Base-by-base conservation (phyloP, 2,329 filamentous ascomycete genomes). In the Xylaria multiplex region DNA sequence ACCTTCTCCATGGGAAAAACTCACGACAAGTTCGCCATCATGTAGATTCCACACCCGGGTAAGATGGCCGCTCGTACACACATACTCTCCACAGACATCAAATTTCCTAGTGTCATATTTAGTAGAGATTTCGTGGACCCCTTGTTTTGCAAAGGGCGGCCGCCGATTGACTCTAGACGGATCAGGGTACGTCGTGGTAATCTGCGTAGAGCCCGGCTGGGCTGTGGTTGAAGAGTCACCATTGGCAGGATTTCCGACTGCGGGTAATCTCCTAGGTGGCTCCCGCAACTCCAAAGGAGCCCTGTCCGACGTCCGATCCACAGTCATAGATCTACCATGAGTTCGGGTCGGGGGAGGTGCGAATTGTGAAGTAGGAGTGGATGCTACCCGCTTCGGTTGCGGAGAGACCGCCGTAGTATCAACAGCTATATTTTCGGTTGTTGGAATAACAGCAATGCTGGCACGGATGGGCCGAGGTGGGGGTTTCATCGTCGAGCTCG, bases 61-160 rank as follows among this genome's bases (percentile, higher is more conserved):
- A 68, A 96, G 84, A 69, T 92, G 91, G 5, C 95, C 96, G 16
- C 91, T 93, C 0, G 94, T 95, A 76, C 93, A 97, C 7, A 96
- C 89, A 71, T 91, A 90, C 69, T 94, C 90, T 7, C 96, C 96
- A 76, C 93, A 97, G 2, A 97, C 89, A 68, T 96, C 94, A 75
- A 97, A 90, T 35, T 93, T 83, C 48, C 93, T 90, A 5, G 93
- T 92, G 69, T 98, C 96, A 71, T 97, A 96, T 72, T 93, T 93
- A 2, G 92, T 94, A 35, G 86, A 80, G 63, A 99, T 94, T 69
- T 95, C 91, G 58, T 85, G 85, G n/a, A 87, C 86, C 0, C 91
- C 90, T 48, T 89, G 85, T 72, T 89, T 91, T 71, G 92, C 88
- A 58, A 86, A 86, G 0, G 96, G 96, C 16, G 93, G 91, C 55